These are phyloP conservation scores for Ophiosphaerella herpotricha DNA, from an alignment of 2,329 filamentous ascomycete genomes.

Conservation along the genomic window DNA sequence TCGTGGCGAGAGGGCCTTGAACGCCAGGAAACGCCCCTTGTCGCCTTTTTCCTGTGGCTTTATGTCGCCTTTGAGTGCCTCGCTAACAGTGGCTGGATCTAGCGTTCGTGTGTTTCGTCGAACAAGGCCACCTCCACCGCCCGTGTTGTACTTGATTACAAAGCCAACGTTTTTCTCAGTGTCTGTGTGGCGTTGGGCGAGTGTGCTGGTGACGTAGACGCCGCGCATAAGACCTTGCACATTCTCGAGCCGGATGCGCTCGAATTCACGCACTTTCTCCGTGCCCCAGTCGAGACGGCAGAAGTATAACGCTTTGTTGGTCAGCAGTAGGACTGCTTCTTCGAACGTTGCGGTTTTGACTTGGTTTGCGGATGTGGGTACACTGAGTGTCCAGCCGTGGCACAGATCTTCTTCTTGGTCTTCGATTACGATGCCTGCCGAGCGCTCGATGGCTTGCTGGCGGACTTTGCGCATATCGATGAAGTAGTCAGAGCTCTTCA, in stretches of 20 bases:
- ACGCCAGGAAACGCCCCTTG: slow-evolving; percentile 52
- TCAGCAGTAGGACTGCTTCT: slow-evolving; percentile 85
- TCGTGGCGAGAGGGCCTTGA: slow-evolving; percentile 60
- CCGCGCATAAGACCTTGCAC: slow-evolving; percentile 76
- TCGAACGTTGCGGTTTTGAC: slow-evolving; percentile 74
- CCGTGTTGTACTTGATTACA: slow-evolving; percentile 75
- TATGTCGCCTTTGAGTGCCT: slow-evolving; percentile 13
- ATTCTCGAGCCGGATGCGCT: slow-evolving; percentile 77
- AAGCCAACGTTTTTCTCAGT: slow-evolving; percentile 82
- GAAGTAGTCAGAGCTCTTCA: slow-evolving; percentile 91
- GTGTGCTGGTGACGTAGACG: slow-evolving; percentile 86
- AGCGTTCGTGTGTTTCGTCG: slow-evolving; percentile 86
- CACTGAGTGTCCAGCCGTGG: slow-evolving; percentile 86
- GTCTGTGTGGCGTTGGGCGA: slow-evolving; percentile 77
- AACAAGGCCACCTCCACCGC: slow-evolving; percentile 70
- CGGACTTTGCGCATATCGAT: slow-evolving; percentile 83
- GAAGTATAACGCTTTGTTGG: slow-evolving; percentile 81
- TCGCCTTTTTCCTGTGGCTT: slow-evolving; percentile 27
- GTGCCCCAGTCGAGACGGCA: slow-evolving; percentile 94
- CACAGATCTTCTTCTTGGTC: slow-evolving; percentile 81
- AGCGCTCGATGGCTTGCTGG: slow-evolving; percentile 87
- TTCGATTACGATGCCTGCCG: slow-evolving; percentile 79
- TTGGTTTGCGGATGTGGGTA: slow-evolving; percentile 72
- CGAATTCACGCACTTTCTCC: slow-evolving; percentile 92
- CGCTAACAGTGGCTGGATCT: slow-evolving; percentile 49